These are phyloP conservation scores for Pseudomassariella vexata DNA, from an alignment of 2,329 filamentous ascomycete genomes.

Conservation along the genomic window DNA sequence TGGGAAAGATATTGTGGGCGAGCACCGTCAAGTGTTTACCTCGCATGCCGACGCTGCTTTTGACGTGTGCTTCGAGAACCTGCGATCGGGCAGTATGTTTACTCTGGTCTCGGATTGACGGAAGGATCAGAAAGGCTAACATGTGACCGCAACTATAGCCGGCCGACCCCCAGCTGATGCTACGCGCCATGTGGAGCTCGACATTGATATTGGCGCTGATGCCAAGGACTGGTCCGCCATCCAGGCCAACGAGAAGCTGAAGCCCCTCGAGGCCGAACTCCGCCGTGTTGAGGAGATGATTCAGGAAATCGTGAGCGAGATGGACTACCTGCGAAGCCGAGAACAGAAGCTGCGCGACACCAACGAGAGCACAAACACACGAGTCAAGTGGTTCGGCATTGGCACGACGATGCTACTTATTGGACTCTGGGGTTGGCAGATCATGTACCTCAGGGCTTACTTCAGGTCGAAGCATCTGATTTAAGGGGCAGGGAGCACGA, in stretches of 20 bases:
- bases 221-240: conserved; percentile 98
- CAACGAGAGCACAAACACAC: conserved; percentile 98
- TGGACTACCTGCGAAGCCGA: conserved; percentile 86
- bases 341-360: conserved; percentile 97
- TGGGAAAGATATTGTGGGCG: conserved; percentile 85
- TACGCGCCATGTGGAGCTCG: conserved; percentile 75
- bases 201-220: conserved; percentile 93
- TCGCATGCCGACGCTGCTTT: conserved; percentile 88
- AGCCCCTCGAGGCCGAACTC: conserved; percentile 92
- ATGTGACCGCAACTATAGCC: too few relatives aligned
- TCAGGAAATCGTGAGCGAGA: conserved; percentile 81
- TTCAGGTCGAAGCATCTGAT: conserved; percentile 61
- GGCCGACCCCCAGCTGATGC: conserved; percentile 31
- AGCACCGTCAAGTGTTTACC: conserved; percentile 90
- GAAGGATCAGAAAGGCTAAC: too few relatives aligned
- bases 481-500: conserved; percentile 10
- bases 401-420: conserved; percentile 88
- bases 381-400: conserved; percentile 98
- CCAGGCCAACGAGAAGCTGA: conserved; percentile 93
- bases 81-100: conserved; percentile 62
- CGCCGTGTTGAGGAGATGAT: conserved; percentile 89
- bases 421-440: conserved; percentile 90
- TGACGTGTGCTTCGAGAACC: conserved; percentile 94
- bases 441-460: conserved; percentile 94
- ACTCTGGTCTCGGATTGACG: not conserved